Evolutionary conservation across 139 green algal species (phyloP).

Genomic region (Ettlia oleoabundans): DNA sequence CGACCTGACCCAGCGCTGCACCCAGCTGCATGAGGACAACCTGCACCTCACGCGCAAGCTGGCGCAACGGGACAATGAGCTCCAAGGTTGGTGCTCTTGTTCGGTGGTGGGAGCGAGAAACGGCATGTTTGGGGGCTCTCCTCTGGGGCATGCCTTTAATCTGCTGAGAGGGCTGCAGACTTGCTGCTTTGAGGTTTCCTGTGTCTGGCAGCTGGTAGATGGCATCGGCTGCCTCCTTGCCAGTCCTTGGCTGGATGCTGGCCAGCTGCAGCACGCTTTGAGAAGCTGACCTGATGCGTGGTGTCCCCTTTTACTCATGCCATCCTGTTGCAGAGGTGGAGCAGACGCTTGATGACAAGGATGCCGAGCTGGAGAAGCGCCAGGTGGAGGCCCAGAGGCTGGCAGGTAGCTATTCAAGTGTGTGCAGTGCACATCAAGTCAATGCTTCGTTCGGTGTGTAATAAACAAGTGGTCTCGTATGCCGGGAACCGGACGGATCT

Average conservation of each 20-base stretch:
- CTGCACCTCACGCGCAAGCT: conserved; percentile 13
- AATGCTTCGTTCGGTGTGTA: too few relatives aligned
- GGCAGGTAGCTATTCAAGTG: background rate
- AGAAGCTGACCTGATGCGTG: background rate
- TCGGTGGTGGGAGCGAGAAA: background rate
- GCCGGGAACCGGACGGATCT: too few relatives aligned
- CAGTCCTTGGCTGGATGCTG: background rate
- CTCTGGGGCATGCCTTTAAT: too few relatives aligned
- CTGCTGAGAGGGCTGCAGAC: too few relatives aligned
- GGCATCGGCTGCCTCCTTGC: too few relatives aligned
- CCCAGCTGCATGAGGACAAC: conserved; percentile 17
- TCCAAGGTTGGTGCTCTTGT: background rate
- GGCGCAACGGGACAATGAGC: conserved; percentile 32
- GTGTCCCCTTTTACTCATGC: background rate
- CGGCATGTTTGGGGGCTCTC: too few relatives aligned
- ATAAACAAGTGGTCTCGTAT: too few relatives aligned
- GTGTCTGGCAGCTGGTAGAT: too few relatives aligned
- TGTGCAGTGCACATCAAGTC: too few relatives aligned
- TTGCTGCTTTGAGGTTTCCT: too few relatives aligned
- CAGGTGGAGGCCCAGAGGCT: background rate
- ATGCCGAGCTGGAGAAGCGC: background rate
- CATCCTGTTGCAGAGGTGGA: conserved; percentile 18
- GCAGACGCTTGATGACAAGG: conserved; percentile 11
- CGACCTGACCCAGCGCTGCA: conserved; percentile 8
- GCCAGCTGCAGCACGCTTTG: background rate